Conservation (phyloP, 1,284 basidiomycete species). For the Porogramme epimiltina region DNA sequence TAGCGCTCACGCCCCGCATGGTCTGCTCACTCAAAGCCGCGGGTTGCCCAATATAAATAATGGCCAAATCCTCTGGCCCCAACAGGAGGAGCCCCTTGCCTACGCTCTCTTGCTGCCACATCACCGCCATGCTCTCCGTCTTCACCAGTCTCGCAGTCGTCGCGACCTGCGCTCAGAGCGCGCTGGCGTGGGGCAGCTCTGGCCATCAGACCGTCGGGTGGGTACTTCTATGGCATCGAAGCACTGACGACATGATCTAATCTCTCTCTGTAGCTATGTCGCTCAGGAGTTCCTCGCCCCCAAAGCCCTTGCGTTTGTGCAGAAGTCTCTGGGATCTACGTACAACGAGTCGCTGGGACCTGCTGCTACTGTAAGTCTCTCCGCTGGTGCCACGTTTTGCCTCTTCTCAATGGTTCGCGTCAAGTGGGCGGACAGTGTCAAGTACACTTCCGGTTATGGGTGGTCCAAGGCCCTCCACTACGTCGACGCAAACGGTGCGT, state of each 20-base stretch:
- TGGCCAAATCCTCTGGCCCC: neutral
- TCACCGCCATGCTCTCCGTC: conserved; percentile 1
- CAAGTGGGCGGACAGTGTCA: conserved; percentile 18
- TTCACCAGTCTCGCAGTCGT: neutral
- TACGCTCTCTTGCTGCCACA: neutral
- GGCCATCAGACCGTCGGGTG: conserved; percentile 21
- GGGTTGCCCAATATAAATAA: neutral
- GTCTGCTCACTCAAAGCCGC: neutral
- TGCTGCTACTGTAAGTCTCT: conserved; percentile 8
- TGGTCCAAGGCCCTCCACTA: conserved; percentile 17
- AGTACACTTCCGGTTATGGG: conserved; percentile 9
- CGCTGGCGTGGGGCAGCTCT: conserved; percentile 12
- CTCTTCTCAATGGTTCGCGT: neutral
- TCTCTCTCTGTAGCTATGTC: conserved; percentile 8
- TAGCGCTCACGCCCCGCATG: neutral
- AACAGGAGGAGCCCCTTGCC: neutral
- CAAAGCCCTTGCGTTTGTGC: conserved; percentile 16
- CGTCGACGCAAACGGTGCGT: conserved; percentile 17
- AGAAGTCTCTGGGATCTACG: conserved; percentile 16
- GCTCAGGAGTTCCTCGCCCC: conserved; percentile 21
- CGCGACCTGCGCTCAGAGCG: conserved; percentile 1
- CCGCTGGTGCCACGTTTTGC: neutral
- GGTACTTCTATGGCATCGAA: neutral
- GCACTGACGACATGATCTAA: too few species aligned
- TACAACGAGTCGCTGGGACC: conserved; percentile 12